Conservation (phyloP, 306 rosid genomes). For the Myrica gale region DNA sequence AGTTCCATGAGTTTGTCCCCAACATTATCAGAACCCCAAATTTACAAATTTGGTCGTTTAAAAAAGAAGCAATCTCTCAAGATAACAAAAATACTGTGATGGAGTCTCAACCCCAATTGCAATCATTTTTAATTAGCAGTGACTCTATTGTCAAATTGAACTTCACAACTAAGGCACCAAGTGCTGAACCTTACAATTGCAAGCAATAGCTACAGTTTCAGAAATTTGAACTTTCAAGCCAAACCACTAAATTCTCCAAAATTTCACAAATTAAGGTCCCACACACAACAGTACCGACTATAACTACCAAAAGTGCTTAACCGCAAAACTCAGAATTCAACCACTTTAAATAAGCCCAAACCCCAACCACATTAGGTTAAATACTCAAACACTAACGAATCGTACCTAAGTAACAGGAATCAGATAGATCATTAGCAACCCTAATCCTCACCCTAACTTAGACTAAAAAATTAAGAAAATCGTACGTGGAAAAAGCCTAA, state of each 20-base stretch:
- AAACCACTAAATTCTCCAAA: neutral
- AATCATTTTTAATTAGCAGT: neutral
- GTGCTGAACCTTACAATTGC: neutral
- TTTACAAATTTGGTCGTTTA: neutral
- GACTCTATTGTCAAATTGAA: neutral
- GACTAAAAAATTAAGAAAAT: neutral
- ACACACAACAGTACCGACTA: neutral
- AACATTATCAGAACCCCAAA: neutral
- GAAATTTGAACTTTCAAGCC: neutral
- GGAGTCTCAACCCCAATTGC: neutral
- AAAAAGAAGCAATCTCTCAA: neutral
- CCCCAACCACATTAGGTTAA: neutral
- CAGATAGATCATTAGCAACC: neutral
- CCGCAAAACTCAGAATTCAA: neutral
- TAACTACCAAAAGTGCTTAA: neutral
- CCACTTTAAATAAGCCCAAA: neutral
- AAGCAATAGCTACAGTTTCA: neutral
- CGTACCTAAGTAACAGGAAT: neutral
- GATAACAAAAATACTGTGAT: neutral
- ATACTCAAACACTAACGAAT: neutral
- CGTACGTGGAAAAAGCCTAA: neutral
- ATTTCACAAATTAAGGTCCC: neutral
- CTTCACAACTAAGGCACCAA: neutral
- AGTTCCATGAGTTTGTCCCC: neutral
- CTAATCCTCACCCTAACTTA: neutral